A percentile compares a stretch with the other conserved stretches of the same genome.
Conservation (phyloP, 495 filamentous ascomycete species). For the Thermochaetoides thermophila region DNA sequence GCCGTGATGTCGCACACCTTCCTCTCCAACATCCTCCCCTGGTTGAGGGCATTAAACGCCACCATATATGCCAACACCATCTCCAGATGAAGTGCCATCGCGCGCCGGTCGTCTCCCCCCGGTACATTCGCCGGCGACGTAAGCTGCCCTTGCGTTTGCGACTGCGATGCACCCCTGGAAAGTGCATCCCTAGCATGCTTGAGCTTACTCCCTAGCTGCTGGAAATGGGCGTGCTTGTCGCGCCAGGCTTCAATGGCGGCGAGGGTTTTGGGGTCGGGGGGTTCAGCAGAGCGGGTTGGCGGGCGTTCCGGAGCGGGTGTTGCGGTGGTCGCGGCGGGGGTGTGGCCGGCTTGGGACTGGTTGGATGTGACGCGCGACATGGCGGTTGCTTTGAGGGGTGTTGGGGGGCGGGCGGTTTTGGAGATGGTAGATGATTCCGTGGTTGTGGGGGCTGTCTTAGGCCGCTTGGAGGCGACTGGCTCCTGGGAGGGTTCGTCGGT, state of each 20-base stretch:
- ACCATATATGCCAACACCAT: conserved; percentile 29
- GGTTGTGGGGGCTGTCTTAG: conserved; percentile 11
- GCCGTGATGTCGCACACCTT: conserved; percentile 8
- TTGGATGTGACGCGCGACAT: conserved; percentile 35
- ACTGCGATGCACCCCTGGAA: conserved; percentile 7
- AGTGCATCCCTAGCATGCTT: conserved; percentile 33
- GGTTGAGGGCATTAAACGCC: conserved; percentile 19
- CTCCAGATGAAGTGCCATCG: conserved; percentile 23
- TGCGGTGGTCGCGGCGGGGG: conserved; percentile 23
- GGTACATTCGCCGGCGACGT: conserved; percentile 5
- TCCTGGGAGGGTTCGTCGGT: conserved; percentile 17
- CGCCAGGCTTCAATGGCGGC: conserved; percentile 11
- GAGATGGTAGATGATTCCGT: background rate
- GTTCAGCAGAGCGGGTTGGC: conserved; percentile 16
- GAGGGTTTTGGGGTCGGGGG: conserved; percentile 4
- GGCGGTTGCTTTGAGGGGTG: conserved; percentile 29
- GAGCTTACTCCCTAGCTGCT: conserved; percentile 22
- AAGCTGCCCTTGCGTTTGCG: no score
- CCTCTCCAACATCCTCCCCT: conserved; percentile 11
- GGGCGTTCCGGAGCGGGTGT: conserved; percentile 26
- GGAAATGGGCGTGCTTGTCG: conserved; percentile 14
- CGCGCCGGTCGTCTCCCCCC: conserved; percentile 20
- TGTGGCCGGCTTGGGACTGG: conserved; percentile 27
- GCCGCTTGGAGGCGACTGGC: conserved; percentile 16
- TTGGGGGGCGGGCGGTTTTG: conserved; percentile 15